Evolutionary conservation across 805 yeast genomes (phyloP).

Genomic region (Wickerhamiella nectarea): DNA sequence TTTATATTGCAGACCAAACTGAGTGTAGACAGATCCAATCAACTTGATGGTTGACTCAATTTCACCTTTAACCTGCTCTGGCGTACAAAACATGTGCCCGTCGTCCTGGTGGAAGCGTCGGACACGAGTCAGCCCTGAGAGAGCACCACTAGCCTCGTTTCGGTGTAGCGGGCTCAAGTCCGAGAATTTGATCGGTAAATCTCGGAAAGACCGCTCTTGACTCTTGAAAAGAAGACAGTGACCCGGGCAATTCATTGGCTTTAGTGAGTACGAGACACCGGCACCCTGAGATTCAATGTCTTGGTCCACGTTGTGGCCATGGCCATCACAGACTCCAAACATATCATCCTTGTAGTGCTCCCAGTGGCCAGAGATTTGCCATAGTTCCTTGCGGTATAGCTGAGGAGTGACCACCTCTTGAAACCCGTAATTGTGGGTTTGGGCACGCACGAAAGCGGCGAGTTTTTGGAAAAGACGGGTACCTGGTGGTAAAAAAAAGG

Average conservation of each 20-base stretch:
- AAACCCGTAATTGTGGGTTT: conserved; percentile 68
- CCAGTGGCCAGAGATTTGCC: conserved; percentile 96
- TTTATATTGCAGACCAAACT: conserved; percentile 51
- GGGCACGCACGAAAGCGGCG: conserved; percentile 69
- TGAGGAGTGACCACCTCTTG: conserved; percentile 88
- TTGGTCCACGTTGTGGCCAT: conserved; percentile 9
- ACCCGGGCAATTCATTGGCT: conserved; percentile 65
- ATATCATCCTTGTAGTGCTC: conserved; percentile 85
- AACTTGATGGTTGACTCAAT: conserved; percentile 58
- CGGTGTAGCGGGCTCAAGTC: conserved; percentile 90
- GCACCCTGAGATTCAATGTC: conserved; percentile 20
- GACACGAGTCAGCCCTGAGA: conserved; percentile 84
- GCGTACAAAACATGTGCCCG: conserved; percentile 87
- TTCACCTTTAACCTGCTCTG: conserved; percentile 61
- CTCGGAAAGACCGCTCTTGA: conserved; percentile 69
- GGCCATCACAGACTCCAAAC: conserved; percentile 56
- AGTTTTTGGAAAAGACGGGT: conserved; percentile 71
- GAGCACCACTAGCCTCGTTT: conserved; percentile 89
- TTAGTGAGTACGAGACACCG: conserved; percentile 51
- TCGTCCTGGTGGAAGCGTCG: conserved; percentile 96
- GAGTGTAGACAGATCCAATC: conserved; percentile 58
- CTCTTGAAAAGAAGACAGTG: conserved; percentile 75
- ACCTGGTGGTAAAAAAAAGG: conserved; percentile 88
- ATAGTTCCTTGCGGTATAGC: conserved; percentile 64
- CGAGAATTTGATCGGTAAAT: conserved; percentile 69